Base-by-base conservation (phyloP, 169 alveolate genomes). In the Plasmodium cynomolgi region DNA sequence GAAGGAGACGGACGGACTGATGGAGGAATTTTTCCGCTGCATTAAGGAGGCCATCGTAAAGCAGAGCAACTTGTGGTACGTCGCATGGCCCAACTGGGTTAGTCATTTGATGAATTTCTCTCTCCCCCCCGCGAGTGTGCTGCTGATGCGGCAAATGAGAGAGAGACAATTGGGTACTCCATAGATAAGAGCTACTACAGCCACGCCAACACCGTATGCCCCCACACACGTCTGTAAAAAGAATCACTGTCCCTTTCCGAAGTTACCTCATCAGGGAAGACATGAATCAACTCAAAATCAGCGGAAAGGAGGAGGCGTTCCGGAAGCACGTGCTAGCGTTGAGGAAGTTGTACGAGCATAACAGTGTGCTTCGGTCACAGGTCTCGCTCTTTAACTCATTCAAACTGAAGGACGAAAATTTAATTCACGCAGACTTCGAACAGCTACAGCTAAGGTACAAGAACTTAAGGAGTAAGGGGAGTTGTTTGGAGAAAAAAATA, bases 381-480 rank as follows among this genome's bases (percentile, higher is more conserved):
- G 81, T 88, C 29, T 34, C 71, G 7, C 41, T 88, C n/a, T 88
- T 79, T 23, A 88, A 88, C 37, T 37, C 80, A 58, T 88, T 88
- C 33, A 88, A 88, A 47, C n/a, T 79, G 73, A 88, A 88, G 50
- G 68, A 88, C 72, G 94, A 88, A 44, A 88, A 88, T 31, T 33
- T 88, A 29, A 88, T 88, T n/a, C 94, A 88, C 29, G 94, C 86
- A 15, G 83, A 88, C 34, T 88, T 88, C 81, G 94, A 88, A 23
- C 94, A 88, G 33, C 34, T 88, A 33, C 90, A 88, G 20, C n/a
- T 58, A 20, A 88, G 81, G 33, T 79, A 88, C 50, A 77, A 79
- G 41, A 79, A 88, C n/a, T 62, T 88, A 41, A 88, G 47, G 47
- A 50, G 29, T 9, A 88, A 88, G 26, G 94, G 81, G 20, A 62